Conservation (phyloP, 768 basidiomycete species). For the Lyophyllum semitale region DNA sequence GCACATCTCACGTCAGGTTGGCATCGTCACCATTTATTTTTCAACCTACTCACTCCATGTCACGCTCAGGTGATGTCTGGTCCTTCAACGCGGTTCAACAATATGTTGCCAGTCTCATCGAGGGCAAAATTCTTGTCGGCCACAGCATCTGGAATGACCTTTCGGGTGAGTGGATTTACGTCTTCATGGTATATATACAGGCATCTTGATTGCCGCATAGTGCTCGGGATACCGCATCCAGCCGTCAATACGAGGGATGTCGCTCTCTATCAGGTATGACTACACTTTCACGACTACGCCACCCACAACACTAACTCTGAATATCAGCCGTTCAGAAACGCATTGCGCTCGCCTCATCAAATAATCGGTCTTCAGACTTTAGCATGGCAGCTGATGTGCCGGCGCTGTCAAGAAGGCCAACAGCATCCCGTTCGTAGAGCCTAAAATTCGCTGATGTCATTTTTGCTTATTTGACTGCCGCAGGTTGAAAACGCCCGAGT, state of each 20-base stretch:
- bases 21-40: constrained; percentile 9
- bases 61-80: constrained; percentile 46
- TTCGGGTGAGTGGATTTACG: constrained; percentile 50
- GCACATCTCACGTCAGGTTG: constrained; percentile 41
- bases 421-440: constrained; percentile 65
- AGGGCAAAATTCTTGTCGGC: constrained; percentile 73
- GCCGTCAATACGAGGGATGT: constrained; percentile 81
- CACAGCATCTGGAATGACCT: constrained; percentile 82
- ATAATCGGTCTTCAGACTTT: constrained; percentile 76
- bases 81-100: constrained; percentile 68
- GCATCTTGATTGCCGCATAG: constrained; percentile 34
- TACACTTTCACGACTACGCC: constrained; percentile 17
- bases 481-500: constrained; percentile 80
- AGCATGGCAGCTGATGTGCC: constrained; percentile 80
- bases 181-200: constrained; percentile 8
- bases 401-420: constrained; percentile 72
- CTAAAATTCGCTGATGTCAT: constrained; percentile 5
- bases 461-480: constrained; percentile 11
- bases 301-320: constrained; percentile 6
- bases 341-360: constrained; percentile 66
- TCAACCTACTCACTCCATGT: not conserved
- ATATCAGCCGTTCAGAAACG: constrained; percentile 70
- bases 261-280: constrained; percentile 62
- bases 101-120: constrained; percentile 62
- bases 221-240: constrained; percentile 79